Base-by-base conservation (phyloP, 2,329 filamentous ascomycete species). In the Didymella lethalis region DNA sequence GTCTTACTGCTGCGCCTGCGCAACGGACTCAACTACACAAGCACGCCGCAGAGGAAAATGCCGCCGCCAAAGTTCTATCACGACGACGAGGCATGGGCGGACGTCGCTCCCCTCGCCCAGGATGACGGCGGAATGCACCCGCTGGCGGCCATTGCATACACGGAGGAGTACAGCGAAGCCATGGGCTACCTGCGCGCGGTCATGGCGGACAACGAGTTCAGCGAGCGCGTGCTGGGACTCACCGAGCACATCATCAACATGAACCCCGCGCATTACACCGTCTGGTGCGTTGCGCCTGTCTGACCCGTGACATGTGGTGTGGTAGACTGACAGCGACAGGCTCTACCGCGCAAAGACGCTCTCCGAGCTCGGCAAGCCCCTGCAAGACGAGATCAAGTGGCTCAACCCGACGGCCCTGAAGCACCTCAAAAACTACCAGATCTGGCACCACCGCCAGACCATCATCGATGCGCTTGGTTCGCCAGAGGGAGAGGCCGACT, bases 361-460 rank as follows among this genome's bases (percentile, higher is more conserved):
- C 48, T 85, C 89, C 64, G 83, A 86, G 3, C 82, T 96, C 26
- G 77, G 85, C 47, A 83, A 89, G 47, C 81, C 88, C 54, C 81
- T 95, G 44, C 78, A 82, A 2, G 84, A 89, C 59, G 95, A 99
- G 77, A 83, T 97, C 46, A 80, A 82, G 43, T 99, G 94, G 93
- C 83, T 99, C 50, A 96, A 97, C 78, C 82, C 87, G 11, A 88
- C 95, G 28, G 91, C 94, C 11, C 82, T 96, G 51, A 83, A 86
- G 57, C 90, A 97, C 75, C 88, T 96, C 71, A 99, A 99, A 79
- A 99, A 98, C 81, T 99, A 99, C 81, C 95, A 99, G 80, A 99
- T 99, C 77, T 99, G 95, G 85, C 78, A 91, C 86, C 81, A 89
- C 80, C 75, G 84, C 67, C 75, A 88, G 82, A 75, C 79, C 76